Base-by-base conservation (phyloP, 2,329 filamentous ascomycete species). In the Pseudopithomyces chartarum region DNA sequence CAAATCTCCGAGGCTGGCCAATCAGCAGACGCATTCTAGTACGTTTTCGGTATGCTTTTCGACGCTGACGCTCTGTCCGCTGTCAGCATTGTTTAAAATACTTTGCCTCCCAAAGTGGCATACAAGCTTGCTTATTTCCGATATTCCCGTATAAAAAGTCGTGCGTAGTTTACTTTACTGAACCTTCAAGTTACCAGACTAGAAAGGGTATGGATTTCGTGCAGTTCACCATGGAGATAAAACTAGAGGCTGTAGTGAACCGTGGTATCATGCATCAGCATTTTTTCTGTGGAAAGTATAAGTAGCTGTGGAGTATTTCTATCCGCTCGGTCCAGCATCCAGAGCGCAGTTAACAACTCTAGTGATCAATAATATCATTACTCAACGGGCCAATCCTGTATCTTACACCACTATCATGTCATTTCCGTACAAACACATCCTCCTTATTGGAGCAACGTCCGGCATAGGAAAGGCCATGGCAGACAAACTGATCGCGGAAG, bases 401-500 rank as follows among this genome's bases (percentile, higher is more conserved):
- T 8, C 23, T 15, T 1, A 7, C 19, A 15, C 6, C 23, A 19
- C 26, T 7, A 61, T 19, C 29, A 85, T 85, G 83, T 58, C 78
- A 6, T 85, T 85, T 68, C 78, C 76, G 6, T 86, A 85, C 70
- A 84, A 83, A 49, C 81, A 80, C 38, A 77, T 85, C 29, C 80
- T 87, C 54, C 65, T 87, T 45, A 74, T 86, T 33, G 83, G 83
- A 13, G 82, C 82, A 13, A 85, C 83, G 0, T 78, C 81, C 2
- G 83, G 83, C 43, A 86, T 86, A 55, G 83, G 83, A 51, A 68
- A 65, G 40, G 81, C 78, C 2, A 73, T 85, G 52, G 78, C 81
- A 17, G 73, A 78, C 50, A 78, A 74, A n/a, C 67, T 84, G 40
- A 63, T 86, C 39, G 63, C 76, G 6, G 73, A 78, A 53, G 82